Percentiles rank a stretch among this genome's conserved stretches.
Conservation (phyloP, 768 basidiomycete genomes). For the Artomyces pyxidatus region DNA sequence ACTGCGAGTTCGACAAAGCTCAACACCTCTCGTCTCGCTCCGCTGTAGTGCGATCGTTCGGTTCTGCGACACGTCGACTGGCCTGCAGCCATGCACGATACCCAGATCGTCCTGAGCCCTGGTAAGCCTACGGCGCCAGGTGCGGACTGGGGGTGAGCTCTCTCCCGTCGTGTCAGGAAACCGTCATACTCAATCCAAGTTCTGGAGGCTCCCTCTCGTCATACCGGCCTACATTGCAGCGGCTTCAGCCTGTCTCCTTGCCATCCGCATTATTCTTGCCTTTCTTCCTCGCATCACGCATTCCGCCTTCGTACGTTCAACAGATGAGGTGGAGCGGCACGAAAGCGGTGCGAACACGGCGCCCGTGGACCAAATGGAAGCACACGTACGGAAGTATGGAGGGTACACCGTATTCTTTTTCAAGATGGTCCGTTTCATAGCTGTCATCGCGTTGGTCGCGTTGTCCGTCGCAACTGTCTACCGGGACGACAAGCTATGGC, state of each 20-base stretch:
- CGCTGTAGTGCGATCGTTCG: no score
- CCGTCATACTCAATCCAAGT: background rate
- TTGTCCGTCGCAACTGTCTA: slow-evolving; percentile 39
- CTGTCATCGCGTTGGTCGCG: slow-evolving; percentile 38
- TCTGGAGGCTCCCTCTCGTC: background rate
- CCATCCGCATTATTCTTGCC: background rate
- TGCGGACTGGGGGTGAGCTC: background rate
- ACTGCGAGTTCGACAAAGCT: no score
- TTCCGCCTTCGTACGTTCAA: background rate
- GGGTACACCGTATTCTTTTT: slow-evolving; percentile 40
- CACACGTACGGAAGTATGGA: slow-evolving; percentile 35
- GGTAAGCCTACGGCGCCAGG: background rate
- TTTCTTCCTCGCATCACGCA: background rate
- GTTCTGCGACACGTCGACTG: no score
- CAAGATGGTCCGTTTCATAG: slow-evolving; percentile 38
- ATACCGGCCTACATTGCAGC: background rate
- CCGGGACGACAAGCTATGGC: slow-evolving; percentile 21
- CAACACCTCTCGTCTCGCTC: no score
- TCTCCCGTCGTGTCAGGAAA: background rate
- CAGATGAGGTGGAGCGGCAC: background rate
- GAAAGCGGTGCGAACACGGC: background rate
- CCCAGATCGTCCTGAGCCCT: background rate
- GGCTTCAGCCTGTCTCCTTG: background rate
- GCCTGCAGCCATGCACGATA: background rate
- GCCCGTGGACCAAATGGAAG: slow-evolving; percentile 7